Base-by-base conservation (phyloP, 371 early-diverging fungal genomes). In the Thermomucor indicae-seudaticae region DNA sequence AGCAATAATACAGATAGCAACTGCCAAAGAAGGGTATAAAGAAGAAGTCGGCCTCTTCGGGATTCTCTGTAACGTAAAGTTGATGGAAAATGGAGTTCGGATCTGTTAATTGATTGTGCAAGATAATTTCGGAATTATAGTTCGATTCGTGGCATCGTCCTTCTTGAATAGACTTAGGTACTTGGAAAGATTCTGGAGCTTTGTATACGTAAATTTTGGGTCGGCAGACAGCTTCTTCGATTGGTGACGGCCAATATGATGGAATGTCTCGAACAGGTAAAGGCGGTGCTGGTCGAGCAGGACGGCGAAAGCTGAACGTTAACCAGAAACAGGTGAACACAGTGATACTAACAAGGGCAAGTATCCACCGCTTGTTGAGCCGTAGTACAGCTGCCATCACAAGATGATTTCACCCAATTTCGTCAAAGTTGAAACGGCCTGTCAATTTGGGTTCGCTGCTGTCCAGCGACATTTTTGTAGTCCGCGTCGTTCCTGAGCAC, bases 201-300 rank as follows among this genome's bases (percentile, higher is more conserved):
- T 72, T 64, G 54, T 80, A 80, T 12, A 80, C 80, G 56, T 71
- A 80, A 24, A 80, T 80, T 50, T 75, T 76, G 30, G 77, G 77
- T 57, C 56, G 57, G 47, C 80, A 80, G 1, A 76, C 56, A 7
- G 75, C 60, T 41, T 71, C 58, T 30, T 76, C 71, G 8, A 80
- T 23, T n/a, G 62, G 69, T 23, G 71, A 60, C n/a, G 80, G 80
- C 80, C 80, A 80, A 44, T 74, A 74, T 1, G 53, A 51, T 3
- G 49, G 38, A 3, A 48, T 16, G 34, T 74, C 64, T 16, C 35
- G 25, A 3, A 67, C 22, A 28, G 75, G 75, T 19, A 74, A 49
- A 6, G 75, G 66, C 16, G 65, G 64, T 17, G 68, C 64, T 16
- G 65, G 62, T n/a, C 52, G 29, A 23, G 57, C 60, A 6, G 55